Percentiles rank a stretch among this genome's conserved stretches.
Conservation (phyloP, 2,329 filamentous ascomycete genomes). For the Coleophoma cylindrospora region DNA sequence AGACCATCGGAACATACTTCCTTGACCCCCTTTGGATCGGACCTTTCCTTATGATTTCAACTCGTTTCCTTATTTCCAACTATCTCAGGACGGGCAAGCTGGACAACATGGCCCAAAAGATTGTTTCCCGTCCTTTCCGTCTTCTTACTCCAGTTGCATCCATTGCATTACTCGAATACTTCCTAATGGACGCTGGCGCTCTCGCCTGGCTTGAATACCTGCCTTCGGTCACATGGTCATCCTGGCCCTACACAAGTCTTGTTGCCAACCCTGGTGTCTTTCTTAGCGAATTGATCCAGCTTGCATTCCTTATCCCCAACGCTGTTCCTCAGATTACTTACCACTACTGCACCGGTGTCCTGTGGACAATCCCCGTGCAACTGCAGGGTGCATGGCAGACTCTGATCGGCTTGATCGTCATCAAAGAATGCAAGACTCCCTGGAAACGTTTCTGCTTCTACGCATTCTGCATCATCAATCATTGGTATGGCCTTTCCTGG, state of each 20-base stretch:
- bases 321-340: constrained; percentile 39
- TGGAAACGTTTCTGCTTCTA: constrained; percentile 42
- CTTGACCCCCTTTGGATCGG: constrained; percentile 42
- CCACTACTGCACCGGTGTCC: constrained; percentile 42
- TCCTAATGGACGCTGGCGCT: constrained; percentile 38
- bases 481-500: constrained; percentile 43
- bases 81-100: constrained; percentile 38
- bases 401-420: constrained; percentile 34
- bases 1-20: constrained; percentile 36
- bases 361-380: constrained; percentile 45
- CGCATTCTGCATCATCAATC: constrained; percentile 33
- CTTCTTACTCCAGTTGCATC: constrained; percentile 39
- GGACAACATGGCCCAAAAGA: constrained; percentile 36
- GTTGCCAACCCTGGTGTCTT: constrained; percentile 36
- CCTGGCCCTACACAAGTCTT: constrained; percentile 38
- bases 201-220: constrained; percentile 37
- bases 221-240: constrained; percentile 40
- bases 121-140: constrained; percentile 36
- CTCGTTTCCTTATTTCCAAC: constrained; percentile 35
- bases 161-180: constrained; percentile 39
- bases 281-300: constrained; percentile 37
- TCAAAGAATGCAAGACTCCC: constrained; percentile 37
- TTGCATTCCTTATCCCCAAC: constrained; percentile 41
- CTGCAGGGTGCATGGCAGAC: constrained; percentile 41
- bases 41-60: constrained; percentile 42